Percentiles rank a stretch among this genome's conserved stretches.
Conservation (phyloP, 2,329 filamentous ascomycete species). For the Neofusicoccum umdonicola region DNA sequence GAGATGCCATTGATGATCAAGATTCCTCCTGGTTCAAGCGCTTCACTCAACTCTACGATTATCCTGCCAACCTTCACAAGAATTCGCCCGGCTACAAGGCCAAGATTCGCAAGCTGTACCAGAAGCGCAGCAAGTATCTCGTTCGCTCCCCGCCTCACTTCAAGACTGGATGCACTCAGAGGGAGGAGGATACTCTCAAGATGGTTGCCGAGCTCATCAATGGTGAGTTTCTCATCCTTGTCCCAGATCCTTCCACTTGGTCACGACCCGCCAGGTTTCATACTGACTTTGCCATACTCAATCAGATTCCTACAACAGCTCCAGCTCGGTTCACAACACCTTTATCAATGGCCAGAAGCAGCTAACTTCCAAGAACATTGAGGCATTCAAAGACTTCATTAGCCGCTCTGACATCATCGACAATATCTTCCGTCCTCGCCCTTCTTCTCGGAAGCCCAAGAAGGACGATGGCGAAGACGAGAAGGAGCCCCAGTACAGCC, state of each 20-base stretch:
- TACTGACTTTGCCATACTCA: neutral
- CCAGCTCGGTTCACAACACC: neutral
- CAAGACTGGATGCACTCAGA: slow-evolving; percentile 21
- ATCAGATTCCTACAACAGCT: neutral
- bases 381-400: slow-evolving; percentile 31
- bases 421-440: slow-evolving; percentile 25
- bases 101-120: slow-evolving; percentile 38
- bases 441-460: slow-evolving; percentile 10
- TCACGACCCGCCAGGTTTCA: too few species aligned
- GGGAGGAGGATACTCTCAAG: slow-evolving; percentile 36
- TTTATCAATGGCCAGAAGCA: slow-evolving; percentile 22
- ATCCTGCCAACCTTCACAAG: slow-evolving; percentile 8
- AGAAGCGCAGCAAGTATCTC: slow-evolving; percentile 19
- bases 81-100: slow-evolving; percentile 24
- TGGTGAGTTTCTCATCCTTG: slow-evolving; percentile 33
- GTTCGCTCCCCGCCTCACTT: slow-evolving; percentile 25
- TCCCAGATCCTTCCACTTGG: neutral
- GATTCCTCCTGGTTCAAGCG: slow-evolving; percentile 48
- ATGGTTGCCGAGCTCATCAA: slow-evolving; percentile 44
- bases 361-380: slow-evolving; percentile 36
- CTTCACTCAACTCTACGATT: slow-evolving; percentile 45
- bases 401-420: slow-evolving; percentile 28
- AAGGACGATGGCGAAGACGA: neutral
- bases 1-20: slow-evolving; percentile 41
- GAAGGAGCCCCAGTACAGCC: slow-evolving; percentile 3